A percentile compares a stretch with the other conserved stretches of the same genome.
phyloP scores from a whole-genome alignment of 108 stramenopile species.

The Parmales sp. region DNA sequence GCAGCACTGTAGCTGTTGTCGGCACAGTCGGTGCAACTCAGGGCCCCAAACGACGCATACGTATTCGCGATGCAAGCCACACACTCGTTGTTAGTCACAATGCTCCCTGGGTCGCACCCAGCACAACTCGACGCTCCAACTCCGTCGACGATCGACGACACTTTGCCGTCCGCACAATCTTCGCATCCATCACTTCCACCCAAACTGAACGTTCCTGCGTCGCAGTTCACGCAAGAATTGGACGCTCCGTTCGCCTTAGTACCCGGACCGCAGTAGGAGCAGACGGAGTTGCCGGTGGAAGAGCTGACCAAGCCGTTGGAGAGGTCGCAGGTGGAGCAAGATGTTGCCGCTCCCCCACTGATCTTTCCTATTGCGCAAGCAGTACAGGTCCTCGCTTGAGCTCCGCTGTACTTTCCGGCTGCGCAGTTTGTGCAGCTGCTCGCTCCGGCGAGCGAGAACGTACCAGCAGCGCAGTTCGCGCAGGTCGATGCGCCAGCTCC shows the following conservation, averaged over 20 bases:
- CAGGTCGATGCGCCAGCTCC: neutral
- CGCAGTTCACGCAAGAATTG: neutral
- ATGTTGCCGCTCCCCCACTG: too few relatives aligned
- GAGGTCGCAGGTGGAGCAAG: too few relatives aligned
- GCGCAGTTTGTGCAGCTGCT: neutral
- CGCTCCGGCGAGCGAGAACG: neutral
- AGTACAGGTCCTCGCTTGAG: neutral
- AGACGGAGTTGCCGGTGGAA: neutral
- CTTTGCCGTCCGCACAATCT: neutral
- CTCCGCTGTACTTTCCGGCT: conserved; percentile 1
- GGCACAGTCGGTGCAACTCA: too few relatives aligned
- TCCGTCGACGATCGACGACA: too few relatives aligned
- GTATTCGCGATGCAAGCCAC: too few relatives aligned
- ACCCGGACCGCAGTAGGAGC: conserved; percentile 1
- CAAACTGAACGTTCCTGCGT: neutral
- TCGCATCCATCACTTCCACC: neutral
- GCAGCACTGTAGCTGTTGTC: too few relatives aligned
- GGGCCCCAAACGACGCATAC: too few relatives aligned
- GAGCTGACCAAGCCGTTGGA: too few relatives aligned
- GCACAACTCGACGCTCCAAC: too few relatives aligned
- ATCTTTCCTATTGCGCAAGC: neutral
- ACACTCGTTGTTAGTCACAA: too few relatives aligned
- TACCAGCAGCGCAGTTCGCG: neutral
- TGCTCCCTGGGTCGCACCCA: too few relatives aligned
- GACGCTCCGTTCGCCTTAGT: too few relatives aligned